A percentile compares a stretch with the other conserved stretches of the same genome.
Evolutionary conservation across 208 protist species (phyloP).

Genomic region (Hexamita inflata): DNA sequence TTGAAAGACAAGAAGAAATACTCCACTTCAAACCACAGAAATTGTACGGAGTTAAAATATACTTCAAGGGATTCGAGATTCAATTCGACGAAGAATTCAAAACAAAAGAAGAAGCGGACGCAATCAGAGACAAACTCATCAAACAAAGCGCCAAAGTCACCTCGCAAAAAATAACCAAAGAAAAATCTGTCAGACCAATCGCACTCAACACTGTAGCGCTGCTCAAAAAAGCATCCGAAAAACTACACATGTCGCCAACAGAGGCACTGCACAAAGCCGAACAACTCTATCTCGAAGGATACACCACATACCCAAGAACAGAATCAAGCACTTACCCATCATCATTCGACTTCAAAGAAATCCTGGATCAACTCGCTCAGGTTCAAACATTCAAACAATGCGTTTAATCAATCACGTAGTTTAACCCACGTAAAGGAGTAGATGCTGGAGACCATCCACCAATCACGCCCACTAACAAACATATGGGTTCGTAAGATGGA

Average conservation of each 20-base stretch:
- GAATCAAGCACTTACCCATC: constrained; percentile 74
- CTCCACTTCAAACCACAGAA: constrained; percentile 33
- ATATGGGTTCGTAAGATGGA: constrained; percentile 1
- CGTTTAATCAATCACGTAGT: not conserved
- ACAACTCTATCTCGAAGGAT: constrained; percentile 54
- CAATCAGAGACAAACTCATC: not conserved
- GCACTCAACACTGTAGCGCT: constrained; percentile 79
- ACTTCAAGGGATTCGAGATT: too few species aligned
- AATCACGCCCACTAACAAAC: constrained; percentile 47
- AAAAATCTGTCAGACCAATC: constrained; percentile 47
- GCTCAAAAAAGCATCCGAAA: constrained; percentile 56
- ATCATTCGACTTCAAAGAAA: constrained; percentile 59
- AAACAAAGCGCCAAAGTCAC: not conserved
- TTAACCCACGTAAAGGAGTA: constrained; percentile 24
- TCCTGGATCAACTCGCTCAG: constrained; percentile 51
- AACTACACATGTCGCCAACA: constrained; percentile 65
- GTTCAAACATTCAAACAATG: constrained; percentile 49
- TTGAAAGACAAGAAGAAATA: constrained; percentile 66
- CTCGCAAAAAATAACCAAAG: not conserved
- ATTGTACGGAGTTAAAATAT: not conserved
- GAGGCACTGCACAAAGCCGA: constrained; percentile 76
- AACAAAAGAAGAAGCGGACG: too few species aligned
- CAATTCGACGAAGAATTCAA: too few species aligned
- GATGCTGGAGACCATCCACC: constrained; percentile 57
- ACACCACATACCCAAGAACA: constrained; percentile 73